These are phyloP conservation scores for Durio zibethinus DNA, from an alignment of 345 rosid genomes.

Conservation along the genomic window DNA sequence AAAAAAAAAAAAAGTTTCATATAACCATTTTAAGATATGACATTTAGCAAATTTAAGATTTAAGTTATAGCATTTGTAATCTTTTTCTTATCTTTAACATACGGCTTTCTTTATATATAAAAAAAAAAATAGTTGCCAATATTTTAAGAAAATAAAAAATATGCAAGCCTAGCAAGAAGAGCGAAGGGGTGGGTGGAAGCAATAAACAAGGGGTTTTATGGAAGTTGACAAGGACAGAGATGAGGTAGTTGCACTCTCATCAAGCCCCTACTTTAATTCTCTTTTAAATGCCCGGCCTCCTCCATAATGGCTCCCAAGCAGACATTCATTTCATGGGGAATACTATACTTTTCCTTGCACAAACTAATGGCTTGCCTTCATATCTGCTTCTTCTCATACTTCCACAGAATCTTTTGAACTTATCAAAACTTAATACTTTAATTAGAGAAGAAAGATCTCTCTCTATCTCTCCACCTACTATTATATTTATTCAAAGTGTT, in stretches of 20 bases:
- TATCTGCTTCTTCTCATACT: constrained; percentile 12
- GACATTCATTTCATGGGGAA: constrained; percentile 47
- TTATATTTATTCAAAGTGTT: background rate
- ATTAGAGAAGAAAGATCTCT: background rate
- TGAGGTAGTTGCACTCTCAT: constrained; percentile 30
- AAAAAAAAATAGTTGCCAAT: too few relatives aligned
- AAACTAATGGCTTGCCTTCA: background rate
- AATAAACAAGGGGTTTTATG: constrained; percentile 26
- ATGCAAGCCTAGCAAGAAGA: constrained; percentile 14
- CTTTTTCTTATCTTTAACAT: too few relatives aligned
- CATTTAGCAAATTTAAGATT: too few relatives aligned
- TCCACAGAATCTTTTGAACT: constrained; percentile 35
- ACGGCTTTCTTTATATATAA: too few relatives aligned
- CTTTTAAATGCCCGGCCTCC: constrained; percentile 26
- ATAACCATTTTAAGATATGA: too few relatives aligned
- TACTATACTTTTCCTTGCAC: background rate
- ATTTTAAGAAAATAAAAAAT: background rate
- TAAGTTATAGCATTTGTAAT: too few relatives aligned
- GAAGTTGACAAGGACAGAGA: constrained; percentile 20
- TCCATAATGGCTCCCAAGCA: constrained; percentile 33
- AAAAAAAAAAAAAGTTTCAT: too few relatives aligned
- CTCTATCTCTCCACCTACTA: constrained; percentile 12
- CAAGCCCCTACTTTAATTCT: constrained; percentile 24
- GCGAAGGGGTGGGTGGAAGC: constrained; percentile 35
- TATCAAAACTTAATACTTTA: constrained; percentile 13